Percentiles rank a stretch among this genome's conserved stretches.
These are phyloP conservation scores for Lachnellula occidentalis DNA, from an alignment of 2,329 filamentous ascomycete genomes.

Conservation along the genomic window DNA sequence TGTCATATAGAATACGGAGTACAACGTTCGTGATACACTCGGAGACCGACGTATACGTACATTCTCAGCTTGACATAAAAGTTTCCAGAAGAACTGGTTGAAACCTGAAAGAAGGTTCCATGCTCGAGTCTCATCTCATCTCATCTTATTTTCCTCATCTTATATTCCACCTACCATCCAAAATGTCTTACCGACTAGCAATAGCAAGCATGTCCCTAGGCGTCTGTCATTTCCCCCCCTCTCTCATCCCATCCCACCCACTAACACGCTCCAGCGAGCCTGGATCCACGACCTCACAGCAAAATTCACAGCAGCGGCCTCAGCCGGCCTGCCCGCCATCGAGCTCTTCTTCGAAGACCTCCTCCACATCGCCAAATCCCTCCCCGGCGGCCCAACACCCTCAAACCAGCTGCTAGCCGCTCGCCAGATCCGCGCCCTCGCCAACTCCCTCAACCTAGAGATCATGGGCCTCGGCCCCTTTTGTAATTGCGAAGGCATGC, in stretches of 20 bases:
- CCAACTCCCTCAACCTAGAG: constrained; percentile 46
- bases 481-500: constrained; percentile 68
- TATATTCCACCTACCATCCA: no score
- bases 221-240: constrained; percentile 12
- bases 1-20: no score
- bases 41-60: no score
- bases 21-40: no score
- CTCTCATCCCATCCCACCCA: not conserved
- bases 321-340: constrained; percentile 61
- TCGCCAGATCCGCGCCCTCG: constrained; percentile 49
- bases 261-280: constrained; percentile 52
- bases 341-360: constrained; percentile 79
- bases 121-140: no score
- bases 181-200: constrained; percentile 53
- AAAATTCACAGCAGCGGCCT: constrained; percentile 64
- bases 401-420: constrained; percentile 51
- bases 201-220: constrained; percentile 78
- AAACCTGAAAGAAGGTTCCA: no score
- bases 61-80: no score
- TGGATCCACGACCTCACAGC: constrained; percentile 60
- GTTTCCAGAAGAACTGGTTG: no score
- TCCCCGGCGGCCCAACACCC: constrained; percentile 30
- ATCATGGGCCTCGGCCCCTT: constrained; percentile 61
- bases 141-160: no score
- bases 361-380: constrained; percentile 46